Evolutionary conservation across 2,329 filamentous ascomycete genomes (phyloP).

Genomic region (Venturiaceae sp.): DNA sequence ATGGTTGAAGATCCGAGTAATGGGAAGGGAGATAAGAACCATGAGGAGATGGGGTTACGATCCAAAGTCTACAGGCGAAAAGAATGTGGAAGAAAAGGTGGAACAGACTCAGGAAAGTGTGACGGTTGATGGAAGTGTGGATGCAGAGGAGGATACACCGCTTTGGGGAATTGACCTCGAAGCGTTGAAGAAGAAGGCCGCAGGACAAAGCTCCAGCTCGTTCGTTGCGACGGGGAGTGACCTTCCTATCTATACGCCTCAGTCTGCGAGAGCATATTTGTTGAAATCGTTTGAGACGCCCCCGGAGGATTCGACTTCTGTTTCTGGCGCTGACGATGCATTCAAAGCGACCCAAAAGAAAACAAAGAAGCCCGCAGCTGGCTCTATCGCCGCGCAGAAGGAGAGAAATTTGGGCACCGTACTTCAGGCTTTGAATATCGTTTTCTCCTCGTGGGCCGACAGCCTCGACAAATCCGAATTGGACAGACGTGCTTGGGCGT

Average conservation of each 20-base stretch:
- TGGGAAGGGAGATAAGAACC: slow-evolving; percentile 65
- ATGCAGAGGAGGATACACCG: slow-evolving; percentile 30
- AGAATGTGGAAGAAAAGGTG: slow-evolving; percentile 12
- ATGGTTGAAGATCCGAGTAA: slow-evolving; percentile 61
- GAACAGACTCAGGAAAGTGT: slow-evolving; percentile 6
- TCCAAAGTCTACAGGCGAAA: slow-evolving; percentile 3
- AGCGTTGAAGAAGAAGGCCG: slow-evolving; percentile 34
- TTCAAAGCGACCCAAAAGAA: slow-evolving; percentile 14
- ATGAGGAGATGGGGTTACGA: slow-evolving; percentile 70
- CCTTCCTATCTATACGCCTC: slow-evolving; percentile 66
- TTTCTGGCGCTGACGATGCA: not conserved
- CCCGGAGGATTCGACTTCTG: not conserved
- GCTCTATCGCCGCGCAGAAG: slow-evolving; percentile 48
- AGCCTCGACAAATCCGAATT: slow-evolving; percentile 55
- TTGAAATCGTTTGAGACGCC: slow-evolving; percentile 48
- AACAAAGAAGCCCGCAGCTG: slow-evolving; percentile 44
- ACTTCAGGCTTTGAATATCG: slow-evolving; percentile 59
- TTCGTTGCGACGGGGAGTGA: slow-evolving; percentile 22
- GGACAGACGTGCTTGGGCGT: slow-evolving; percentile 67
- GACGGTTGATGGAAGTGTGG: slow-evolving; percentile 4
- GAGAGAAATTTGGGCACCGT: slow-evolving; percentile 60
- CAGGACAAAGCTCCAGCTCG: slow-evolving; percentile 19
- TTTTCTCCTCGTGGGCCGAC: slow-evolving; percentile 67
- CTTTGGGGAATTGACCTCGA: slow-evolving; percentile 52
- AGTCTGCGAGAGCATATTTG: slow-evolving; percentile 53